Percentiles rank a stretch among this genome's conserved stretches.
Evolutionary conservation across 345 rosid species (phyloP).

Genomic region (Cochlearia excelsa): DNA sequence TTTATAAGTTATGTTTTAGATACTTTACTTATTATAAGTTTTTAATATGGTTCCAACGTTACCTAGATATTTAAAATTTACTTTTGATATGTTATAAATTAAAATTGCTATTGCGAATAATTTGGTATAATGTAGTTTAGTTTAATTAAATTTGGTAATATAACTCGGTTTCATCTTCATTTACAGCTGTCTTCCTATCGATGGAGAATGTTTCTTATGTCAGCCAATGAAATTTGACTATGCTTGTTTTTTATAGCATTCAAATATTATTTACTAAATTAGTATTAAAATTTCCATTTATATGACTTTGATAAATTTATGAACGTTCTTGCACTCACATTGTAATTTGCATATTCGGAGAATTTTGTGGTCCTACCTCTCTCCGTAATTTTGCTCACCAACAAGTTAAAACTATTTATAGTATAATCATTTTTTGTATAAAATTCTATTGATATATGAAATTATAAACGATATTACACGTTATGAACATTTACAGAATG

Average conservation of each 20-base stretch:
- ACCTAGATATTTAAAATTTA: too few species aligned
- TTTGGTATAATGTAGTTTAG: too few species aligned
- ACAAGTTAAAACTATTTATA: constrained; percentile 12
- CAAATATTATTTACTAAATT: neutral
- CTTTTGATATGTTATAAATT: too few species aligned
- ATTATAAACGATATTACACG: neutral
- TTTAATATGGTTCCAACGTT: too few species aligned
- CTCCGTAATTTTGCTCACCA: constrained; percentile 5
- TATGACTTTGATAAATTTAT: constrained; percentile 12
- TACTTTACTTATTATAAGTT: too few species aligned
- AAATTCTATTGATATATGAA: constrained; percentile 15
- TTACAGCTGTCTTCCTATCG: too few species aligned
- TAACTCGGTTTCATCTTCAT: too few species aligned
- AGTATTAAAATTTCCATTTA: constrained; percentile 14
- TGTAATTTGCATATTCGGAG: constrained; percentile 21
- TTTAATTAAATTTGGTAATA: too few species aligned
- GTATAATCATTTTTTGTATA: constrained; percentile 17
- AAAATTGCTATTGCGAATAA: too few species aligned
- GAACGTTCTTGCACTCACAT: constrained; percentile 33
- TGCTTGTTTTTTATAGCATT: neutral
- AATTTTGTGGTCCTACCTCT: constrained; percentile 23
- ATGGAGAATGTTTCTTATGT: too few species aligned
- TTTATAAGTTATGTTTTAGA: too few species aligned
- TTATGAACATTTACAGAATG: constrained; percentile 16
- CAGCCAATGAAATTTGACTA: too few species aligned